These are phyloP conservation scores for Lolium perenne DNA, from an alignment of 176 grass and related monocot species.

Conservation along the genomic window DNA sequence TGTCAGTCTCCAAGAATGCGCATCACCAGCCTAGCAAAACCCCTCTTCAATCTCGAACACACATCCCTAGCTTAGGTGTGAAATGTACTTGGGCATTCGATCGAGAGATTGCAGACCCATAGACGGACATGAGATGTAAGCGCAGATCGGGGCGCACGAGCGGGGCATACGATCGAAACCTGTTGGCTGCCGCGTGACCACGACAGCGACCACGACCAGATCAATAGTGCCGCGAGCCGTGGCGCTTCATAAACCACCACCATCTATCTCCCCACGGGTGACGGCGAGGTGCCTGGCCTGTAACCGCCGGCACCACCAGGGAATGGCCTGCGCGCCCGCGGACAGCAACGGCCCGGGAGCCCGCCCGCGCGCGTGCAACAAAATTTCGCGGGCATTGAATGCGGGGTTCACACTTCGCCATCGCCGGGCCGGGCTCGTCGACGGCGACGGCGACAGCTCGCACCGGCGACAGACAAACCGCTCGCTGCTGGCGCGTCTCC, in stretches of 20 bases:
- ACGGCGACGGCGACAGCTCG: constrained; percentile 26
- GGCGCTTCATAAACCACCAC: neutral
- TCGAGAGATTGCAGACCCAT: too few species aligned
- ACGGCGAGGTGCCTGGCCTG: neutral
- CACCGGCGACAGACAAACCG: constrained; percentile 25
- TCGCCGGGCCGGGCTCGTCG: neutral
- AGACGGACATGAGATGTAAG: too few species aligned
- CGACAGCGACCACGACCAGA: neutral
- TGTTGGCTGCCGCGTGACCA: neutral
- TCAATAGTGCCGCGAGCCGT: neutral
- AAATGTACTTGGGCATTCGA: too few species aligned
- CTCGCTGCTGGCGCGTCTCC: constrained; percentile 7
- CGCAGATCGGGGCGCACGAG: neutral
- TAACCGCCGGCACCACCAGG: neutral
- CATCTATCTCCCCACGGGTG: neutral
- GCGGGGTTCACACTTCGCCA: constrained; percentile 38
- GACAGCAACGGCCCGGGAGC: neutral
- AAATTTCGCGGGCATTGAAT: constrained; percentile 28
- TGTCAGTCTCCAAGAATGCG: too few species aligned
- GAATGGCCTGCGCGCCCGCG: neutral
- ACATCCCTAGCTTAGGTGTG: too few species aligned
- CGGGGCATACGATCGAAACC: too few species aligned
- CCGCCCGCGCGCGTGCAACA: neutral
- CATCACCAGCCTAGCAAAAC: too few species aligned
- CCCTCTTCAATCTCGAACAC: too few species aligned